Conservation (phyloP, 176 grass and related monocot genomes). For the Carex pumila region DNA sequence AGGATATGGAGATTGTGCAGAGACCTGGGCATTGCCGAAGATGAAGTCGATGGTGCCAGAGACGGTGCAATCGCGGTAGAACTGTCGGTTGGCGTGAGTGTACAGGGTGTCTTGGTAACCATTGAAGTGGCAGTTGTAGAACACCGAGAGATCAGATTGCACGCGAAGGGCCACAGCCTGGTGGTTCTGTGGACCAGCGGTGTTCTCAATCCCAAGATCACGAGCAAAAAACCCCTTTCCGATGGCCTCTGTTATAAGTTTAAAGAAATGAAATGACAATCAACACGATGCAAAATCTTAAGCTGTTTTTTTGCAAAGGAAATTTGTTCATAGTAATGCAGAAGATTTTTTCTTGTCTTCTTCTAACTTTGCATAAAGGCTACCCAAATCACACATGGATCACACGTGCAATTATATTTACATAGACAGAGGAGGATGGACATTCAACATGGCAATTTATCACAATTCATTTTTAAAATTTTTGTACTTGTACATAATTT, state of each 20-base stretch:
- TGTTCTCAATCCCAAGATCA: slow-evolving; percentile 60
- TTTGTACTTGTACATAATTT: no score
- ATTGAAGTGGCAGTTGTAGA: slow-evolving; percentile 61
- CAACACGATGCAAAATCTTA: not conserved
- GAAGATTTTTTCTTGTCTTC: not conserved
- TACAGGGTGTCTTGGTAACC: slow-evolving; percentile 83
- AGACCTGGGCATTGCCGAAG: slow-evolving; percentile 54
- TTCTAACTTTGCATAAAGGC: not conserved
- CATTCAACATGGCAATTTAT: no score
- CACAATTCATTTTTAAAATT: no score
- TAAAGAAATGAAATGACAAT: not conserved
- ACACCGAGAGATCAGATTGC: slow-evolving; percentile 53
- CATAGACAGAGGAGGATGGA: not conserved
- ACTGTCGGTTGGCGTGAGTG: slow-evolving; percentile 58
- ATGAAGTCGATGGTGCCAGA: slow-evolving; percentile 61
- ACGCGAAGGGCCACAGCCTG: slow-evolving; percentile 60
- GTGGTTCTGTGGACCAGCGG: slow-evolving; percentile 55
- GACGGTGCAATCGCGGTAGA: slow-evolving; percentile 63
- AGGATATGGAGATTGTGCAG: not conserved
- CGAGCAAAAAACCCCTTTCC: slow-evolving; percentile 68
- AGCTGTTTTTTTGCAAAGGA: not conserved
- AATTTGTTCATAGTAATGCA: not conserved
- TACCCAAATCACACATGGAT: not conserved
- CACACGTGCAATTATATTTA: not conserved
- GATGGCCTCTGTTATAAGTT: slow-evolving; percentile 44